Percentiles rank a stretch among this genome's conserved stretches.
phyloP scores from a whole-genome alignment of 1,284 basidiomycete species.

The Heimioporus punctisporus region DNA sequence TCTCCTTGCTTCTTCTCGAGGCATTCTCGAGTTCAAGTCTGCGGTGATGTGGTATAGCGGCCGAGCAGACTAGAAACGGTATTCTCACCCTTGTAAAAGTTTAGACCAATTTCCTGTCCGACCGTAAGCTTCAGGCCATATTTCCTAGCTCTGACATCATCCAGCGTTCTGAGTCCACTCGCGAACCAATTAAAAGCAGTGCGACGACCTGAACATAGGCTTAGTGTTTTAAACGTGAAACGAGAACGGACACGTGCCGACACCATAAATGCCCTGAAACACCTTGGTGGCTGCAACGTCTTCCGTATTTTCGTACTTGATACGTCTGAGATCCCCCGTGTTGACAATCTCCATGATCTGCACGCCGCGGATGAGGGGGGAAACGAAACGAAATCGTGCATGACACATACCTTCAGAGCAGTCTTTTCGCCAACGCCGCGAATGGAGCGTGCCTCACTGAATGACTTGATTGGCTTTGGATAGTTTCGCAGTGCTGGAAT shows the following conservation, averaged over 20 bases:
- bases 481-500: constrained; percentile 55
- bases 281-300: constrained; percentile 53
- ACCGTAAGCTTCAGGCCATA: constrained; percentile 61
- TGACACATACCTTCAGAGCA: constrained; percentile 65
- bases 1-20: constrained; percentile 73
- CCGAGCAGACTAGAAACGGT: not conserved
- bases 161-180: constrained; percentile 77
- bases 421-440: constrained; percentile 75
- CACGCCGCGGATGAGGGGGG: not conserved
- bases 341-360: constrained; percentile 80
- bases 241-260: constrained; percentile 51
- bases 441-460: constrained; percentile 64
- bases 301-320: constrained; percentile 62
- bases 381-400: not conserved
- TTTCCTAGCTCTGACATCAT: constrained; percentile 67
- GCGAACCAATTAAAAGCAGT: constrained; percentile 76
- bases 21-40: constrained; percentile 86
- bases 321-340: constrained; percentile 66
- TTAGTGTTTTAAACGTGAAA: not conserved
- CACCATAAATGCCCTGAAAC: constrained; percentile 85
- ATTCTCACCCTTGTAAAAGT: constrained; percentile 72
- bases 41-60: not conserved
- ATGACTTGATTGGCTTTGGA: constrained; percentile 61
- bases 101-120: constrained; percentile 76
- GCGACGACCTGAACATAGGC: constrained; percentile 45